Evolutionary conservation across 129 eudicot species (phyloP), one percentile per base, ranked within the genome.

Genomic region (Solidago caesia): DNA sequence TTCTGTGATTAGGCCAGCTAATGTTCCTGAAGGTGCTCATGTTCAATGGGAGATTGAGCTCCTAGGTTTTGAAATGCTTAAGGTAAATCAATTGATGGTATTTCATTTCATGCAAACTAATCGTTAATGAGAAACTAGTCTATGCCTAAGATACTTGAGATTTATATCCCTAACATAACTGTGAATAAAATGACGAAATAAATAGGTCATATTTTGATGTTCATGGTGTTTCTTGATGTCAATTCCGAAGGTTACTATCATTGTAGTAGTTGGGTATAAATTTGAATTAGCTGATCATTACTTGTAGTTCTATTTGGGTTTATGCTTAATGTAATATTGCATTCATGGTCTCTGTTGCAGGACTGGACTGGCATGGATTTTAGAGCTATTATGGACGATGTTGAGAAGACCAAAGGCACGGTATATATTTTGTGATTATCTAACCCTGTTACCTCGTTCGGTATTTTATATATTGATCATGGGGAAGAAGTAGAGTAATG

Each of bases 41-140:
- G 79, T 95, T 70, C 92, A 89, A 48, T 95, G 99, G 99, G 96
- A 89, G 84, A 95, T 95, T 77, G 99, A 95, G 87, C 99, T 95
- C 57, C 94, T 95, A 81, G 96, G 89, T 77, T 95, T 91, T 87
- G 92, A 95, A 81, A 91, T 72, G 89, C 90, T 80, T 73, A 95
- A 91, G 99, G 99, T 95, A 70, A 61, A 68, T 15, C 53, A 14
- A 51, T 57, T 64, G 47, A 58, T 56, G 25, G 27, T 33, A 51
- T 70, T 45, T 39, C 58, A 10, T 43, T 55, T 68, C 51, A 60
- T 7, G 75, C 58, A 49, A 51, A 51, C 29, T 29, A 27, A 14
- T 51, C 67, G 42, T 72, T 21, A 11, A 58, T 58, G 15, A 55
- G 11, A 71, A 55, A 21, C 33, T 43, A 15, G 51, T 43, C 8